Evolutionary conservation across 2,329 filamentous ascomycete genomes (phyloP).

Genomic region (Drechslerella coelobrocha): DNA sequence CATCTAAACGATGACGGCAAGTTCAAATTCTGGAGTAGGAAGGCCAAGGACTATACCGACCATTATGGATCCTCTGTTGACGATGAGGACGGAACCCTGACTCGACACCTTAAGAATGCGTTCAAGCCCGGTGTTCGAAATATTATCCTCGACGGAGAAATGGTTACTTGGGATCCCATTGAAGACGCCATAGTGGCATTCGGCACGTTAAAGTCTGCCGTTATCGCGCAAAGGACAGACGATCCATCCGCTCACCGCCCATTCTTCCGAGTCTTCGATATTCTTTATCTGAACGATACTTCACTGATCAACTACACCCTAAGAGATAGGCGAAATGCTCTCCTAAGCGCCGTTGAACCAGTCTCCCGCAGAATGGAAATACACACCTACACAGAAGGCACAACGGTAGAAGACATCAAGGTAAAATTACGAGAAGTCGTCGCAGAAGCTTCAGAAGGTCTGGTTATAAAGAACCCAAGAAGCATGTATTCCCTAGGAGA

Average conservation of each 20-base stretch:
- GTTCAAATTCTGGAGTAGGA: conserved; percentile 93
- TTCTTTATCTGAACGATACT: conserved; percentile 83
- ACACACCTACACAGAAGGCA: conserved; percentile 73
- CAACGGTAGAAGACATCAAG: conserved; percentile 75
- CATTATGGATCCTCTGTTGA: conserved; percentile 81
- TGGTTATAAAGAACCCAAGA: conserved; percentile 72
- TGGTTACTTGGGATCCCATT: conserved; percentile 96
- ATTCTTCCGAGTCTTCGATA: conserved; percentile 83
- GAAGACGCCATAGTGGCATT: conserved; percentile 85
- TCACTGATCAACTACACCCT: conserved; percentile 82
- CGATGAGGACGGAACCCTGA: conserved; percentile 78
- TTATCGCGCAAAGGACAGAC: conserved; percentile 76
- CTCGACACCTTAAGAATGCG: conserved; percentile 76
- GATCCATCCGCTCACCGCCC: conserved; percentile 71
- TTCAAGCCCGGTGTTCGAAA: conserved; percentile 81
- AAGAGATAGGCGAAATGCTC: conserved; percentile 76
- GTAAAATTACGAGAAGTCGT: conserved; percentile 80
- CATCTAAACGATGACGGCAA: conserved; percentile 81
- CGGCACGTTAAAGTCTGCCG: conserved; percentile 90
- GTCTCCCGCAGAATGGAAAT: conserved; percentile 82
- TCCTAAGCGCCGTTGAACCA: conserved; percentile 73
- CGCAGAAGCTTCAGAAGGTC: conserved; percentile 66
- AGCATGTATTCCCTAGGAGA: conserved; percentile 86
- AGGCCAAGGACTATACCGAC: conserved; percentile 95
- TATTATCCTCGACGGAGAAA: conserved; percentile 93